Conservation (phyloP, 371 early-diverging fungal species). For the Vavraia culicis region DNA sequence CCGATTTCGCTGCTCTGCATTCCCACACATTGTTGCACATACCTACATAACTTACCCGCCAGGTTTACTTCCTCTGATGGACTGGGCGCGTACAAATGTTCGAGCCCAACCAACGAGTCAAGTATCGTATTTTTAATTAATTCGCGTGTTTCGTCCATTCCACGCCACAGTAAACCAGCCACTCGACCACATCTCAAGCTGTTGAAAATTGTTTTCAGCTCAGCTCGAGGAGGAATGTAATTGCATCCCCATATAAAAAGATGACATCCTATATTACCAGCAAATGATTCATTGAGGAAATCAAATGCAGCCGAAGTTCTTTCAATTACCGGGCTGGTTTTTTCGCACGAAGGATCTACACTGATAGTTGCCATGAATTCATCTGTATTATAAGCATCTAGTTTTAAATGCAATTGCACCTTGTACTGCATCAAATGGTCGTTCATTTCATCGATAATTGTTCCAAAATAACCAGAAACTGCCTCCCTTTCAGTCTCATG, state of each 20-base stretch:
- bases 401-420: slow-evolving; percentile 17
- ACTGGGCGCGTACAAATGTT: background rate
- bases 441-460: slow-evolving; percentile 26
- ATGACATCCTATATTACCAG: slow-evolving; percentile 29
- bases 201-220: slow-evolving; percentile 1
- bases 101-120: slow-evolving; percentile 22
- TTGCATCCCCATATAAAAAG: slow-evolving; percentile 27
- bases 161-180: slow-evolving; percentile 31
- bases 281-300: slow-evolving; percentile 2
- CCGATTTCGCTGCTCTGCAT: slow-evolving; percentile 6
- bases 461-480: slow-evolving; percentile 15
- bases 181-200: slow-evolving; percentile 28
- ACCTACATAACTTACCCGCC: background rate
- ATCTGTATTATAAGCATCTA: slow-evolving; percentile 12
- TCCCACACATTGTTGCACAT: slow-evolving; percentile 1
- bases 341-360: slow-evolving; percentile 34
- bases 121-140: slow-evolving; percentile 28
- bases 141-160: slow-evolving; percentile 20
- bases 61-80: background rate
- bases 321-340: slow-evolving; percentile 12
- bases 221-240: background rate
- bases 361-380: slow-evolving; percentile 2
- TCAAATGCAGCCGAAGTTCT: slow-evolving; percentile 13
- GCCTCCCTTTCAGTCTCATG: slow-evolving; percentile 5
- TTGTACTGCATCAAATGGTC: slow-evolving; percentile 11